Evolutionary conservation across 1,139 yeast genomes (phyloP), one percentile per base, ranked within the genome.

Genomic region (Wickerhamiella pararugosa): DNA sequence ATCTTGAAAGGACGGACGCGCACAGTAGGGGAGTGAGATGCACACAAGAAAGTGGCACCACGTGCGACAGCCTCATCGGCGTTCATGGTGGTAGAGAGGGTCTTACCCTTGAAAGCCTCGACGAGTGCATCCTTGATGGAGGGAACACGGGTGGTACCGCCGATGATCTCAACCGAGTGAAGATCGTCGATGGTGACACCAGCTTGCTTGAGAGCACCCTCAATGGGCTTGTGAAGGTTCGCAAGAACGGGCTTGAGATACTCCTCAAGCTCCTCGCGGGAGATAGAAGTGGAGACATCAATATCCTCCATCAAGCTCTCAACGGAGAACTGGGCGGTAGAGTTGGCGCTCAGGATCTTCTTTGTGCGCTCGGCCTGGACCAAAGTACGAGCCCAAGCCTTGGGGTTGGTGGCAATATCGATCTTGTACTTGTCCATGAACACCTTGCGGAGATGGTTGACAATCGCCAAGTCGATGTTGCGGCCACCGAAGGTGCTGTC

Each of bases 61-160:
- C 92, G 82, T 49, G 98, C 97, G 63, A 87, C 80, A 50, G 98
- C 96, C 73, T 90, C 99, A 62, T 90, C 99, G 71, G 87, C 97
- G 75, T 92, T 90, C 67, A 92, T 76, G 55, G 97, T 92, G 71
- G 83, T 82, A 37, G 96, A 83, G 61, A 90, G 73, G 55, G 71
- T 79, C 72, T 84, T 84, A 61, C 83, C 86, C 11, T 35, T 38
- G 61, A 90, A 84, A 51, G 82, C 71, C 60, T 80, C 82, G 54
- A 79, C 57, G 56, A 90, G 72, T 62, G 75, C 79, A 54, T 77
- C 73, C 75, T 90, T 90, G 63, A 90, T 71, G 46, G 82, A 69
- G 61, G 99, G 99, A 53, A 90, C 94, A 74, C 99, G 86, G 55
- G 97, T 82, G 63, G 94, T 82, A 55, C 99, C 99, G 69, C 99